Evolutionary conservation across 106 monocot genomes (phyloP).

Genomic region (Cymbidium sinense): DNA sequence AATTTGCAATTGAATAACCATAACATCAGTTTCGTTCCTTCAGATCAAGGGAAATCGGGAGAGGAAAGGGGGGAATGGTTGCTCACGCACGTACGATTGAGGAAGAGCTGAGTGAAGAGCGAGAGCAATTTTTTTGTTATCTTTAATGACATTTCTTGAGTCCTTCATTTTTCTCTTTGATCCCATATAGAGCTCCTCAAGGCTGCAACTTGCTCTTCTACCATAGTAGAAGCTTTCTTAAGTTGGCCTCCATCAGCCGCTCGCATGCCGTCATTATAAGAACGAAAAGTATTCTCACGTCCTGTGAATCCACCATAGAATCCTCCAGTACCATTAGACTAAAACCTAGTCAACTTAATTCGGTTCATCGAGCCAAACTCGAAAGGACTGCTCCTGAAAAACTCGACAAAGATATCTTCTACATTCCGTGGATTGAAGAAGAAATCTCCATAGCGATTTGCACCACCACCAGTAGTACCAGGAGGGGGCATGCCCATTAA

Average conservation of each 20-base stretch:
- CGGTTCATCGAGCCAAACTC: conserved; percentile 36
- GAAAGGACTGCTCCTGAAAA: conserved; percentile 36
- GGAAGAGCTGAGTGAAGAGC: too few species aligned
- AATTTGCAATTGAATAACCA: too few species aligned
- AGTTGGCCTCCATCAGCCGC: conserved; percentile 17
- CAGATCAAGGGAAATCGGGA: too few species aligned
- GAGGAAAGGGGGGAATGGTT: too few species aligned
- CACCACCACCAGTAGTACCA: conserved; percentile 3
- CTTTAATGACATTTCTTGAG: too few species aligned
- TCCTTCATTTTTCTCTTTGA: too few species aligned
- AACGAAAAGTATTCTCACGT: conserved; percentile 24
- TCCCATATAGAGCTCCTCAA: too few species aligned
- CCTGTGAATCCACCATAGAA: conserved; percentile 15
- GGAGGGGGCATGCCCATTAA: conserved; percentile 35
- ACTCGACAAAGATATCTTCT: conserved; percentile 44
- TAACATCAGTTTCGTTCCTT: too few species aligned
- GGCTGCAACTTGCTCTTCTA: conserved; percentile 60
- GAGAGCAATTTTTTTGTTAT: too few species aligned
- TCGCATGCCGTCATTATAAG: conserved; percentile 22
- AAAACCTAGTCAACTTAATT: conserved; percentile 37
- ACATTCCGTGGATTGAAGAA: too few species aligned
- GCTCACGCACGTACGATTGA: too few species aligned
- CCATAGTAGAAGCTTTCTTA: conserved; percentile 49
- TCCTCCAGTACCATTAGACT: conserved; percentile 19
- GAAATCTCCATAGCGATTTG: conserved; percentile 3